phyloP scores from a whole-genome alignment of 2,329 filamentous ascomycete species.

The Hypoxylon sp. region DNA sequence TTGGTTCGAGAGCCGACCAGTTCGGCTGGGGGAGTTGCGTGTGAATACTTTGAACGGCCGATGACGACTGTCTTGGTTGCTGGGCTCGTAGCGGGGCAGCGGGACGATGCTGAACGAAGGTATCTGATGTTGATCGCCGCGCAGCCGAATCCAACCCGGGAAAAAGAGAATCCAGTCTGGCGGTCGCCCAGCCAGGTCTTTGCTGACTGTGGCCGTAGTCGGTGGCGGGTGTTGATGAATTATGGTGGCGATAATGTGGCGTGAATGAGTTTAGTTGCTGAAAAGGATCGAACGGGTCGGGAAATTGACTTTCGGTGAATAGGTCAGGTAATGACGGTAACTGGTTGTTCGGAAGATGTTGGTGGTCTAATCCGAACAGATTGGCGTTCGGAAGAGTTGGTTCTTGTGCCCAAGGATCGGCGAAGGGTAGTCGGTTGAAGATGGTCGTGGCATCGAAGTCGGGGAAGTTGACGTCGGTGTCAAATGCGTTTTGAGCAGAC shows the following conservation, averaged over 20 bases:
- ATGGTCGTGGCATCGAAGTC: conserved; percentile 5
- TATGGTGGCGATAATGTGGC: background rate
- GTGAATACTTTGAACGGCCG: conserved; percentile 7
- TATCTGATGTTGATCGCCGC: conserved; percentile 1
- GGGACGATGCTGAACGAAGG: conserved; percentile 1
- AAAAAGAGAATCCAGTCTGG: conserved; percentile 13
- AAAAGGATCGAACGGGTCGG: conserved; percentile 2
- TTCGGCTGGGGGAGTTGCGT: conserved; percentile 24
- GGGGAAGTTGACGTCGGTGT: conserved; percentile 18
- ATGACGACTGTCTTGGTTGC: conserved; percentile 23
- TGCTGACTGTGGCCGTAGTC: conserved; percentile 7
- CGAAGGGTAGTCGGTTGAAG: conserved; percentile 9
- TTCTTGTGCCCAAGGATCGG: background rate
- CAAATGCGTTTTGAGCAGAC: conserved; percentile 18
- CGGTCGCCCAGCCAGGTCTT: background rate
- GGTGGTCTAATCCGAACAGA: conserved; percentile 1
- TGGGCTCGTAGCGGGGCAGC: conserved; percentile 25
- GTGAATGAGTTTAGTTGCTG: conserved; percentile 9
- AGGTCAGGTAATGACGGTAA: conserved; percentile 29
- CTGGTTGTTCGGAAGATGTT: conserved; percentile 5
- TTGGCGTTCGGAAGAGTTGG: conserved; percentile 3
- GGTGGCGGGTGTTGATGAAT: background rate
- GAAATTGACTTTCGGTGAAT: conserved; percentile 1
- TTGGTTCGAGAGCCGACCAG: conserved; percentile 16
- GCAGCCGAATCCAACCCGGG: conserved; percentile 3